phyloP scores from a whole-genome alignment of 352 stramenopile species.

The Globisporangium cederbergense region DNA sequence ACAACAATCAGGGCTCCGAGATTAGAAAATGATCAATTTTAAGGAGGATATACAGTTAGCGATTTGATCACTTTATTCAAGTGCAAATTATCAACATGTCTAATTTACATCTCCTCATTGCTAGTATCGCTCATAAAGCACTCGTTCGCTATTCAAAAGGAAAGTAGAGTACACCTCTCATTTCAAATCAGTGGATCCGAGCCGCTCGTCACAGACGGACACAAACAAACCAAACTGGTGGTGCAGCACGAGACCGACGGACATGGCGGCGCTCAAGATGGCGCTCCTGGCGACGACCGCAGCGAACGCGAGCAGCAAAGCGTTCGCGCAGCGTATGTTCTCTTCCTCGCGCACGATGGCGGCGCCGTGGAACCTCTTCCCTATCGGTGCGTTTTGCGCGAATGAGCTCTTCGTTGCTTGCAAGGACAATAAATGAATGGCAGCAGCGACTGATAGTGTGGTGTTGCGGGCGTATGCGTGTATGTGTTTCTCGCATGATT shows the following conservation, averaged over 20 bases:
- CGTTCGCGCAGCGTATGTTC: conserved; percentile 16
- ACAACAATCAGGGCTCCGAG: too few species aligned
- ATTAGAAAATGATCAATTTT: too few species aligned
- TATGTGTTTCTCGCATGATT: conserved; percentile 5
- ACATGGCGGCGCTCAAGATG: conserved; percentile 16
- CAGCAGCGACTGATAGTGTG: neutral
- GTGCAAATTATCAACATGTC: too few species aligned
- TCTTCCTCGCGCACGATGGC: conserved; percentile 16
- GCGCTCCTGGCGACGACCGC: conserved; percentile 16
- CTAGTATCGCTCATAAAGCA: neutral
- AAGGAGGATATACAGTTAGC: too few species aligned
- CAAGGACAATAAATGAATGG: neutral
- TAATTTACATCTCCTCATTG: too few species aligned
- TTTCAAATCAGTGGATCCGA: neutral
- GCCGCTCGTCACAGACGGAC: neutral
- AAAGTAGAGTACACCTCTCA: neutral
- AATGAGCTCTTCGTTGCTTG: neutral
- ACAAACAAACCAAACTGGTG: conserved; percentile 8
- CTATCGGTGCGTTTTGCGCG: conserved; percentile 22
- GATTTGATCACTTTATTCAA: too few species aligned
- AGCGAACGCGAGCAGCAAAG: neutral
- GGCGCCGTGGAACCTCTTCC: conserved; percentile 46
- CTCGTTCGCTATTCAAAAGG: neutral
- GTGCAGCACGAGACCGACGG: neutral
- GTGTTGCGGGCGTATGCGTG: neutral